Percentiles rank a stretch among this genome's conserved stretches.
Conservation (phyloP, 1,284 basidiomycete species). For the Moesziomyces antarcticus region DNA sequence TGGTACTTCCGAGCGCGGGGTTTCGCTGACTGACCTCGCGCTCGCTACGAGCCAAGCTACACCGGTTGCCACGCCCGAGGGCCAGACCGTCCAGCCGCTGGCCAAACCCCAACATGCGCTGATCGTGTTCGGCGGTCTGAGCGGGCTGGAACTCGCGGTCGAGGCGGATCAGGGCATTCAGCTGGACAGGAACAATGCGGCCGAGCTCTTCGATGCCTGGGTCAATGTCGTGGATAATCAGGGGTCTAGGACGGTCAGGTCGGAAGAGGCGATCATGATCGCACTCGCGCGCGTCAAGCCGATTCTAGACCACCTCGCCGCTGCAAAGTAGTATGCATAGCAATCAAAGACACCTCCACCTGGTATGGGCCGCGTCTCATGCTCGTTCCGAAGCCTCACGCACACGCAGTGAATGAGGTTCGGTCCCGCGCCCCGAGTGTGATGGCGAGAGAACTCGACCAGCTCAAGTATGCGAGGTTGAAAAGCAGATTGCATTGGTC, state of each 20-base stretch:
- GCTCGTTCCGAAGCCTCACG: no score
- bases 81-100: conserved; percentile 17
- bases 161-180: conserved; percentile 56
- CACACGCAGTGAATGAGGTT: no score
- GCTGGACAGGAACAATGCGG: conserved; percentile 55
- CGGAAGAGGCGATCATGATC: conserved; percentile 64
- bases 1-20: conserved; percentile 65
- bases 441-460: no score
- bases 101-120: conserved; percentile 52
- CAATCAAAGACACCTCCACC: not conserved
- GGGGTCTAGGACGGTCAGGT: conserved; percentile 64
- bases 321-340: not conserved
- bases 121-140: conserved; percentile 63
- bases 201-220: conserved; percentile 66
- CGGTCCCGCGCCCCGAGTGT: no score
- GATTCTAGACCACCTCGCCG: conserved; percentile 31
- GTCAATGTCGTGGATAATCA: conserved; percentile 64
- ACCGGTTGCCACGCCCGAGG: conserved; percentile 16
- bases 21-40: conserved; percentile 33
- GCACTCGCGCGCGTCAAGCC: conserved; percentile 51
- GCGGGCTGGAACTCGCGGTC: conserved; percentile 63
- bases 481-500: not conserved
- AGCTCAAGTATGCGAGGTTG: no score
- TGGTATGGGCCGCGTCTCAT: no score
- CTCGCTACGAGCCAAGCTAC: conserved; percentile 12